phyloP scores from a whole-genome alignment of 495 filamentous ascomycete genomes.

The Niebla homalea region DNA sequence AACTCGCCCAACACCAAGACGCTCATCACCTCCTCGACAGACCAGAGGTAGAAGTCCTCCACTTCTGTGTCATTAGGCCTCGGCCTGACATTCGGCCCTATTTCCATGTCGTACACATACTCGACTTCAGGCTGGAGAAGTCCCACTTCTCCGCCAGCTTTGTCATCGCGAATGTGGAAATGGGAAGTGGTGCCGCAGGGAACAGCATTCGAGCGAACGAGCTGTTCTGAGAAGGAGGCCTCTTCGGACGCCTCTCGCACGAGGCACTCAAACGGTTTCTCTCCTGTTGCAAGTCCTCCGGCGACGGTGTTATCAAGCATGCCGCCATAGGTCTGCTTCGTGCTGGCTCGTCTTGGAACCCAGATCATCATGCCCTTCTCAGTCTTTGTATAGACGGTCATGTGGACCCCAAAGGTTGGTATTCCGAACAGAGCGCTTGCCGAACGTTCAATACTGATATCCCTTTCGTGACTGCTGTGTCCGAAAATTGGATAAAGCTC shows the following conservation, averaged over 20 bases:
- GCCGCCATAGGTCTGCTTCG: conserved; percentile 71
- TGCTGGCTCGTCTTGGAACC: conserved; percentile 61
- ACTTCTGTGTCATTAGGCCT: conserved; percentile 79
- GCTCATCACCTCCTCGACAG: conserved; percentile 57
- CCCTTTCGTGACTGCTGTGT: conserved; percentile 37
- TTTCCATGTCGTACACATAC: conserved; percentile 81
- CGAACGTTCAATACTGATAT: conserved; percentile 67
- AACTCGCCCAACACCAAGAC: conserved; percentile 61
- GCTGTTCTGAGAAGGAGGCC: conserved; percentile 59
- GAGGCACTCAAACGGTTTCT: conserved; percentile 63
- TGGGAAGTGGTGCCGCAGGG: conserved; percentile 67
- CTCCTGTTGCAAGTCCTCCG: conserved; percentile 71
- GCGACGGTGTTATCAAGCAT: conserved; percentile 94
- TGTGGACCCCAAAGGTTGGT: conserved; percentile 79
- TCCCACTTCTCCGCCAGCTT: conserved; percentile 75
- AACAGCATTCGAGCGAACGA: conserved; percentile 47
- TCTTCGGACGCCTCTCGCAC: conserved; percentile 83
- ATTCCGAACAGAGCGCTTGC: conserved; percentile 75
- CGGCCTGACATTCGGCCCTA: conserved; percentile 52
- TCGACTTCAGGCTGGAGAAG: conserved; percentile 84
- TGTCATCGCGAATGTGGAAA: conserved; percentile 62
- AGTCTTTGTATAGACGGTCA: conserved; percentile 59
- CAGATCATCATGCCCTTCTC: conserved; percentile 61
- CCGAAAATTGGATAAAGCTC: conserved; percentile 81
- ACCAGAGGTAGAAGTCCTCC: conserved; percentile 66